Evolutionary conservation across 2,329 filamentous ascomycete species (phyloP).

Genomic region (Xylariaceae sp.): DNA sequence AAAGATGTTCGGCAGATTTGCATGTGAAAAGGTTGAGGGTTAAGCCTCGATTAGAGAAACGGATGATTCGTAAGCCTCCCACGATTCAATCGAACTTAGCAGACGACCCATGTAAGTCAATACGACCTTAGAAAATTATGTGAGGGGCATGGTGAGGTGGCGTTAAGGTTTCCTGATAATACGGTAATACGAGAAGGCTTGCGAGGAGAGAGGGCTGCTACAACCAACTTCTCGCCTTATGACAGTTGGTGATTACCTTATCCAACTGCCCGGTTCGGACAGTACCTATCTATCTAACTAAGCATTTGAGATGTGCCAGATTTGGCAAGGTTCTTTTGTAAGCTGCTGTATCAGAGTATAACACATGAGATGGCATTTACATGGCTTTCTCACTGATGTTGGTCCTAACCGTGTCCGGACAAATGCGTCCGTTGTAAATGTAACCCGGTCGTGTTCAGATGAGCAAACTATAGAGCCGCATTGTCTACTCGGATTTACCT

Average conservation of each 20-base stretch:
- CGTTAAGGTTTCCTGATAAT: conserved; percentile 19
- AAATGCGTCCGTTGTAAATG: neutral
- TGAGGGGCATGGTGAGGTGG: conserved; percentile 3
- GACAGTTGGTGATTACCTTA: neutral
- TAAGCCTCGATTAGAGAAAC: neutral
- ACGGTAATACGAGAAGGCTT: conserved; percentile 21
- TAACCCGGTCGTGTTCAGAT: neutral
- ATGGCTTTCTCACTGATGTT: neutral
- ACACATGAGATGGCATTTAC: conserved; percentile 8
- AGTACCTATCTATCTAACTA: conserved; percentile 3
- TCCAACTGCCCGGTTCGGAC: conserved; percentile 23
- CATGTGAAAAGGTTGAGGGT: neutral
- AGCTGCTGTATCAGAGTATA: conserved; percentile 3
- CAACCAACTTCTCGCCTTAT: neutral
- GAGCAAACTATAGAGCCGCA: too few relatives aligned
- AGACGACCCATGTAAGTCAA: neutral
- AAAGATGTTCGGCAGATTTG: neutral
- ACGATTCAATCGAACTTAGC: neutral
- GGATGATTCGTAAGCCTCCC: neutral
- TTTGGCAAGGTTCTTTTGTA: conserved; percentile 7
- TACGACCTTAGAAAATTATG: conserved; percentile 1
- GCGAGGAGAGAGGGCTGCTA: neutral
- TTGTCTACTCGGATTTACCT: too few relatives aligned
- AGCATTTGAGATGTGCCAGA: conserved; percentile 4
- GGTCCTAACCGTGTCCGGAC: conserved; percentile 3